Base-by-base conservation (phyloP, 2,329 filamentous ascomycete genomes). In the Colletotrichum somersetense region DNA sequence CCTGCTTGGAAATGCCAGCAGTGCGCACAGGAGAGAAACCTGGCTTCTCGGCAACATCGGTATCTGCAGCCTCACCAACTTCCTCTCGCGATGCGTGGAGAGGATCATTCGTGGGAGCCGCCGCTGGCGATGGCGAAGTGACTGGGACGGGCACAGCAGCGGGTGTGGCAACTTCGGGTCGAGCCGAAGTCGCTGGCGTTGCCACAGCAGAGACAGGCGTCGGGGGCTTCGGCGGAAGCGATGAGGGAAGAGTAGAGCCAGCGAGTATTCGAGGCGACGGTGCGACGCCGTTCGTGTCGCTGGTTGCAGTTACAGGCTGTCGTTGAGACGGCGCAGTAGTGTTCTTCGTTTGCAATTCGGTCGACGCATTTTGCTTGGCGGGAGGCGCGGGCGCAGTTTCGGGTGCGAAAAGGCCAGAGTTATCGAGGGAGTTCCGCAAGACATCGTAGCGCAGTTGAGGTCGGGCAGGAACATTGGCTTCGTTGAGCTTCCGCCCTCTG, bases 381-480 rank as follows among this genome's bases (percentile, higher is more conserved):
- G 71, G 42, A 38, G 57, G 33, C 30, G 58, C 42, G 33, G 71
- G 58, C 30, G 62, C 48, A 18, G 53, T 12, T 30, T 70, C 66
- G 11, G 62, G 57, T 58, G 58, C 59, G 23, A 74, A 73, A 35
- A 73, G 62, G n/a, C 71, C 73, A 61, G 79, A 76, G 75, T 78
- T 78, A 12, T 77, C 78, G 11, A 84, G 75, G 11, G 81, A 80
- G 67, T 81, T 81, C 74, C 83, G 84, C 42, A 85, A 75, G 20
- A 78, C 78, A 71, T 87, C 83, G 46, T 86, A 83, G 69, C 84
- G 82, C 62, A 84, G 79, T 74, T 81, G 80, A 68, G 83, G 85
- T 73, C 85, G 84, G 67, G 82, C 74, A 62, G 89, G 89, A 70
- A 90, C 86, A 76, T 83, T 86, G 62, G 81, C 80, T 78, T 89